phyloP scores from a whole-genome alignment of 2,329 filamentous ascomycete genomes.

The Eutypella sp. region DNA sequence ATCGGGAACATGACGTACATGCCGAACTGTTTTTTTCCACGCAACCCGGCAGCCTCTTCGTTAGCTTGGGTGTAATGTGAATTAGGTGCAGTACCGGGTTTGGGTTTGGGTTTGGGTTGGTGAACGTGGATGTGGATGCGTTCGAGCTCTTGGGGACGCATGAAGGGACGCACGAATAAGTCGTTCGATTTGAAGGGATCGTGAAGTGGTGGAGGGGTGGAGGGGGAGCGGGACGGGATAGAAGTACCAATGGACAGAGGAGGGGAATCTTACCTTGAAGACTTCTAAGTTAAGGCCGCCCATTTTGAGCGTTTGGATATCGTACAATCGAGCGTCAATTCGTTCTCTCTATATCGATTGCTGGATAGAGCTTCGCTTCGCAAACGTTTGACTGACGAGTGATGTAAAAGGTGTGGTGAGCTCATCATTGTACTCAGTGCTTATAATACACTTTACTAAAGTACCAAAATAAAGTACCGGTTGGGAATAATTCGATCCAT shows the following conservation, averaged over 20 bases:
- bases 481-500: not conserved
- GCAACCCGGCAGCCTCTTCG: not conserved
- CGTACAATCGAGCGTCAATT: not conserved
- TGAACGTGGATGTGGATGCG: too few species aligned
- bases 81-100: too few species aligned
- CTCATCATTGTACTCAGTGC: too few species aligned
- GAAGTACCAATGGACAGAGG: not conserved
- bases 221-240: slow-evolving; percentile 3
- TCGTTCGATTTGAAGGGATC: not conserved
- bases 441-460: too few species aligned
- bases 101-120: too few species aligned
- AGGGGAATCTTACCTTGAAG: slow-evolving; percentile 65
- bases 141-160: slow-evolving; percentile 6
- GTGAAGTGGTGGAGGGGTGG: slow-evolving; percentile 2
- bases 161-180: not conserved
- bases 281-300: slow-evolving; percentile 88
- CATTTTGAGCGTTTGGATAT: slow-evolving; percentile 41
- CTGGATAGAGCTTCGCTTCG: too few species aligned
- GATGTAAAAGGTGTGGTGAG: not conserved
- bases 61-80: slow-evolving; percentile 6
- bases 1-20: slow-evolving; percentile 99
- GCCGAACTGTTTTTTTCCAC: slow-evolving; percentile 67
- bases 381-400: too few species aligned
- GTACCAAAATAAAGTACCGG: too few species aligned
- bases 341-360: too few species aligned